phyloP scores from a whole-genome alignment of 163 green algal genomes.

The Trebouxiophyceae sp. region DNA sequence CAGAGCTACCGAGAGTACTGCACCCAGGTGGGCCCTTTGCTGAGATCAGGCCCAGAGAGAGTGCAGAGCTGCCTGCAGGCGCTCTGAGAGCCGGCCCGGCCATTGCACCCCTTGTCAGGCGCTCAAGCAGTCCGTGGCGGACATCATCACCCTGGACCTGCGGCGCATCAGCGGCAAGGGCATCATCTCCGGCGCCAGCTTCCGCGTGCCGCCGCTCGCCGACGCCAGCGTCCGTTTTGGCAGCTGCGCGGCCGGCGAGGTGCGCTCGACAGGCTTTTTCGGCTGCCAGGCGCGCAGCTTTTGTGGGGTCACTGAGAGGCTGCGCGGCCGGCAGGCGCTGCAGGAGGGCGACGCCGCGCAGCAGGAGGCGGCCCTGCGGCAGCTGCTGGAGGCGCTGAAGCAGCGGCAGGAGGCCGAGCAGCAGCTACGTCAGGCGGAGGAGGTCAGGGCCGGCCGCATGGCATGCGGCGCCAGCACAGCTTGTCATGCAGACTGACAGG shows the following conservation, averaged over 20 bases:
- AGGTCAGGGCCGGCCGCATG: too few species aligned
- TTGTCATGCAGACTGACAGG: too few species aligned
- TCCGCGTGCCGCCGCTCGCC: slow-evolving; percentile 36
- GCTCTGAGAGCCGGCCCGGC: too few species aligned
- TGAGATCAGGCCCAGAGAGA: too few species aligned
- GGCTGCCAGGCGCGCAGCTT: background rate
- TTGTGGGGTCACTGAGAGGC: too few species aligned
- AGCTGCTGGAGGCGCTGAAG: background rate
- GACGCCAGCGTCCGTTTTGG: slow-evolving; percentile 42
- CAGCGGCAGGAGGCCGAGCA: background rate
- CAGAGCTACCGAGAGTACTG: slow-evolving; percentile 48
- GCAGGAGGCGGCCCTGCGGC: background rate
- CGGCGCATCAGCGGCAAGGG: slow-evolving; percentile 41
- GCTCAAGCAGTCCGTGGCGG: slow-evolving; percentile 24
- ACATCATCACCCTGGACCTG: slow-evolving; percentile 57
- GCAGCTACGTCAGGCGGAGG: too few species aligned
- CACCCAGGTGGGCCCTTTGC: slow-evolving; percentile 21
- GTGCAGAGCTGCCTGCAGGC: too few species aligned
- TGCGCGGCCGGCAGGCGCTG: too few species aligned
- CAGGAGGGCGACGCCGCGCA: background rate
- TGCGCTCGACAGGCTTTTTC: too few species aligned
- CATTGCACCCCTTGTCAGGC: too few species aligned
- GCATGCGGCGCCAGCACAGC: too few species aligned
- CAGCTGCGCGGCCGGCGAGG: background rate
- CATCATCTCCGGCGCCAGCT: slow-evolving; percentile 48